Base-by-base conservation (phyloP, 1,139 yeast species). In the Petasospora rhodanensis region DNA sequence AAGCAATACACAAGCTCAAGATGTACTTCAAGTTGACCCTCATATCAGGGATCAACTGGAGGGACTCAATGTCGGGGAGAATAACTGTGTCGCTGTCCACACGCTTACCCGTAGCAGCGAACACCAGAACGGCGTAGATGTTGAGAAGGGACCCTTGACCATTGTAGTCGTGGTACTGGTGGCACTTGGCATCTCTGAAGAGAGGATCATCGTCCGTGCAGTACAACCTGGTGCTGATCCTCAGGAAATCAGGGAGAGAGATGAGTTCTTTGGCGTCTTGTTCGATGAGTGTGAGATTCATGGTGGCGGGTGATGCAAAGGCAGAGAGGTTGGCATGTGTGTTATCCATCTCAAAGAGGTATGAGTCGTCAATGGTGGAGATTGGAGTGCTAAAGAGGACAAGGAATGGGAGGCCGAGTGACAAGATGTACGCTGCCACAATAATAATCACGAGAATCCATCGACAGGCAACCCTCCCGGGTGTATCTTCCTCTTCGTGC, bases 131-230 rank as follows among this genome's bases (percentile, higher is more conserved):
- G 7, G 37, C n/a, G 18, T 34, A 34, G 5, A 34, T 34, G 22
- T 29, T 13, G 7, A 13, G 12, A 6, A 34, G 9, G 12, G 18
- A 14, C 7, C 33, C 34, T 2, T 27, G 12, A 5, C 20, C 19
- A 11, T 23, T 27, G 31, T 28, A 27, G 5, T 7, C 6, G 21
- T 32, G 28, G n/a, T 34, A 26, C 17, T 20, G 16, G 5, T 14
- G 10, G 14, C 37, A 34, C n/a, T 24, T 14, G 12, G 24, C 18
- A 7, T n/a, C 18, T 7, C 15, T 16, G 28, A 29, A 34, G 4
- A 4, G 10, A 2, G 32, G 28, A 13, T 34, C 37, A 18, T 34
- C 37, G 13, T 29, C 33, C 8, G 28, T 29, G 19, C 37, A 34
- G 26, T 26, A 26, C 24, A 26, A 28, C 2, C 5, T 7, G 17